Evolutionary conservation across 2,329 filamentous ascomycete genomes (phyloP).

Genomic region (Eutypella sp.): DNA sequence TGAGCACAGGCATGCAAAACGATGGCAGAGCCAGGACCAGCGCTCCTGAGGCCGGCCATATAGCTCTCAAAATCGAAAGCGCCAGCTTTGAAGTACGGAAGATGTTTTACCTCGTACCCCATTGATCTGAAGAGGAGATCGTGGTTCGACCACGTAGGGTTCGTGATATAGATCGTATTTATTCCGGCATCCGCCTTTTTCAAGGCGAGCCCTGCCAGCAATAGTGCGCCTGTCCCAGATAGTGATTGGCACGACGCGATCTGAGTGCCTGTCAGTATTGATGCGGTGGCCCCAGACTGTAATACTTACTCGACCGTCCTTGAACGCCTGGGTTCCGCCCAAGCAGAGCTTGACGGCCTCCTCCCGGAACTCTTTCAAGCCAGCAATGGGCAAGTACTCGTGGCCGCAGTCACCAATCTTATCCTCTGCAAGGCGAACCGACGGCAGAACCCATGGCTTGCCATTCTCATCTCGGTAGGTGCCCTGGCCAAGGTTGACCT

Average conservation of each 20-base stretch:
- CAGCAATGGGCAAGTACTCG: conserved; percentile 34
- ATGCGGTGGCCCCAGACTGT: neutral
- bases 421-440: conserved; percentile 25
- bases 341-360: conserved; percentile 28
- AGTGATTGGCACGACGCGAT: conserved; percentile 28
- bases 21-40: conserved; percentile 22
- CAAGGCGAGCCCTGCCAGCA: conserved; percentile 30
- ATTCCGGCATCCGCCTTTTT: conserved; percentile 18
- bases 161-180: conserved; percentile 31
- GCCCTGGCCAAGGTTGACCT: conserved; percentile 35
- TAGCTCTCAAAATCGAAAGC: conserved; percentile 29
- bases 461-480: conserved; percentile 34
- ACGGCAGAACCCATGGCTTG: conserved; percentile 34
- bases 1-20: conserved; percentile 39
- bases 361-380: conserved; percentile 27
- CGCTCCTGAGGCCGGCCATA: conserved; percentile 21
- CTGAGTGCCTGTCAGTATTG: conserved; percentile 1
- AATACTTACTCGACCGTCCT: conserved; percentile 24
- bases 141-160: conserved; percentile 39
- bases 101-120: conserved; percentile 26
- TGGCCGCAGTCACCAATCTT: conserved; percentile 21
- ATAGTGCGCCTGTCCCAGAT: conserved; percentile 36
- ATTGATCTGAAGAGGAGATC: conserved; percentile 29
- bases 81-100: conserved; percentile 32
- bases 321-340: conserved; percentile 17